phyloP scores from a whole-genome alignment of 2,329 filamentous ascomycete genomes.

The Arthrinium phaeospermum region DNA sequence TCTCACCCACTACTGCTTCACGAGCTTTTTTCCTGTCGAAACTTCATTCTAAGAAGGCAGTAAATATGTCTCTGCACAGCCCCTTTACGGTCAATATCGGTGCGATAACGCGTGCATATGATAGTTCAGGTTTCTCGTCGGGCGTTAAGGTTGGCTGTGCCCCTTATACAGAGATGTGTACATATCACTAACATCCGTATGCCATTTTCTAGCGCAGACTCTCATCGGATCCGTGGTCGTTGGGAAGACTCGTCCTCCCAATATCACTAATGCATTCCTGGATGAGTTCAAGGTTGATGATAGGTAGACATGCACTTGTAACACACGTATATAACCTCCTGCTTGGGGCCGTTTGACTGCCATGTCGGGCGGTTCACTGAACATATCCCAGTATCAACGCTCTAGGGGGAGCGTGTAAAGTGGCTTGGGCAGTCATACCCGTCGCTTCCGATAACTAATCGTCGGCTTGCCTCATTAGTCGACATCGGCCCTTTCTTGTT shows the following conservation, averaged over 20 bases:
- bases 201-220: too few species aligned
- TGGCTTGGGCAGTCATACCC: too few species aligned
- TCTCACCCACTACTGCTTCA: background rate
- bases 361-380: too few species aligned
- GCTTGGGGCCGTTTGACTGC: too few species aligned
- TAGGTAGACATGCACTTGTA: background rate
- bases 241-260: too few species aligned
- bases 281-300: background rate
- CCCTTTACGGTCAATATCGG: background rate
- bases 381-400: too few species aligned
- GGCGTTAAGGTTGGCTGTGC: too few species aligned
- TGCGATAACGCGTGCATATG: background rate
- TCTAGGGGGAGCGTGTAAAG: too few species aligned
- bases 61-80: background rate
- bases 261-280: too few species aligned
- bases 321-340: too few species aligned
- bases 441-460: background rate
- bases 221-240: too few species aligned
- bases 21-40: background rate
- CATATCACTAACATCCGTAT: too few species aligned
- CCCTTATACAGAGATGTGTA: background rate
- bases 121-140: background rate
- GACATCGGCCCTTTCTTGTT: background rate
- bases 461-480: background rate
- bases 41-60: background rate